A percentile compares a stretch with the other conserved stretches of the same genome.
These are phyloP conservation scores for Aaosphaeria pasadenensis DNA, from an alignment of 2,329 filamentous ascomycete genomes.

Conservation along the genomic window DNA sequence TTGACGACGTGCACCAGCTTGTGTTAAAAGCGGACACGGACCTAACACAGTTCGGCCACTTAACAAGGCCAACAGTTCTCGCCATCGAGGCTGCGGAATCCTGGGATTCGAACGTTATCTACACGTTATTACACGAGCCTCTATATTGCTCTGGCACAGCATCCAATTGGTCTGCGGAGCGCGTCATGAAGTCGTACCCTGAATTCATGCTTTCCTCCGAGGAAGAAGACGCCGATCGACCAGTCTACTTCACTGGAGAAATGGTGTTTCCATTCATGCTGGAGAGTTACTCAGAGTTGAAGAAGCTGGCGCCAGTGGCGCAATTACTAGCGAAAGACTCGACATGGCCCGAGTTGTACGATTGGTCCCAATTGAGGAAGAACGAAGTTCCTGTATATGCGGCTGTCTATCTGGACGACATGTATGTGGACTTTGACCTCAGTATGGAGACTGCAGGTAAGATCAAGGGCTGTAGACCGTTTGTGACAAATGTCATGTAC, in stretches of 20 bases:
- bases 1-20: conserved; percentile 46
- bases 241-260: conserved; percentile 82
- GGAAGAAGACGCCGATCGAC: conserved; percentile 35
- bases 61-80: conserved; percentile 69
- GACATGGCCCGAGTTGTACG: conserved; percentile 76
- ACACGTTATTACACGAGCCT: conserved; percentile 82
- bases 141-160: conserved; percentile 73
- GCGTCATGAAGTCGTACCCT: conserved; percentile 53
- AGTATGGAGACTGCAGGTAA: conserved; percentile 70
- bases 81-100: conserved; percentile 64
- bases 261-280: conserved; percentile 91
- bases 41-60: conserved; percentile 69
- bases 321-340: conserved; percentile 65
- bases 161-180: conserved; percentile 73
- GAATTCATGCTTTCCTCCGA: conserved; percentile 45
- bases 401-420: conserved; percentile 79
- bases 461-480: conserved; percentile 75
- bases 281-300: conserved; percentile 73
- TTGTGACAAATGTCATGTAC: conserved; percentile 82
- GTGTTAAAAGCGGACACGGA: conserved; percentile 70
- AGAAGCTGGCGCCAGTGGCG: conserved; percentile 65
- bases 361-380: conserved; percentile 65
- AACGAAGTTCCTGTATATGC: conserved; percentile 87
- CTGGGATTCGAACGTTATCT: conserved; percentile 77
- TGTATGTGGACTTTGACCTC: conserved; percentile 83